Evolutionary conservation across 2,329 filamentous ascomycete genomes (phyloP), one percentile per base, ranked within the genome.

Genomic region (Monosporascus sp.): DNA sequence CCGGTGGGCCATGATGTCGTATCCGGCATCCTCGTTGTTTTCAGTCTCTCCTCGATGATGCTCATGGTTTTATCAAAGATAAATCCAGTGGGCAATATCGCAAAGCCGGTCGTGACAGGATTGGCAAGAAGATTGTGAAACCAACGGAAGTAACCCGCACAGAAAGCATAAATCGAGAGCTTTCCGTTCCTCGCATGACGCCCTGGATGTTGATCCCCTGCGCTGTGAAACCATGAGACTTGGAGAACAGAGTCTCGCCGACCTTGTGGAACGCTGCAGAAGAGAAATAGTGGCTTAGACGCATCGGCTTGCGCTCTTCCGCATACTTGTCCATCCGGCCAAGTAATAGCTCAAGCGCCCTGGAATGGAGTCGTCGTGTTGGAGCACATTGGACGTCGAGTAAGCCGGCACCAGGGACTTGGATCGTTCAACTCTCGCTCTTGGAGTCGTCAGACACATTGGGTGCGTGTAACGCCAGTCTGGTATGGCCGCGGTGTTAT

Each of bases 181-280:
- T 57, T 60, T 39, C 54, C 54, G 6, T 60, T 60, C 39, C 56
- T 60, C 2, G 55, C 56, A 38, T 61, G 11, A 60, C 51, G 22
- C 59, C 57, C 24, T 61, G 53, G 2, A 67, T 57, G 48, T 68
- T 64, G n/a, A 45, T 52, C 6, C 56, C 65, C 17, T 66, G 55
- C 38, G 65, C 58, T 6, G 64, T 50, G 42, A 62, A 65, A 46
- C 64, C 65, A 44, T 62, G 58, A 2, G 56, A 56, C 18, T 60
- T 56, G 41, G 62, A 60, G 52, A 67, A 67, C n/a, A 59, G 64
- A 15, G 60, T 52, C 31, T 62, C 57, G 9, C 60, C 59, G 31
- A 61, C 57, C n/a, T 65, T 56, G 38, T 67, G 65, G 60, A 60
- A 66, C 7, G 62, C 58, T 31, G 55, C 55, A 37, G 17, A 62